Base-by-base conservation (phyloP, 1,284 basidiomycete genomes). In the Leccinum pseudoinsigne region DNA sequence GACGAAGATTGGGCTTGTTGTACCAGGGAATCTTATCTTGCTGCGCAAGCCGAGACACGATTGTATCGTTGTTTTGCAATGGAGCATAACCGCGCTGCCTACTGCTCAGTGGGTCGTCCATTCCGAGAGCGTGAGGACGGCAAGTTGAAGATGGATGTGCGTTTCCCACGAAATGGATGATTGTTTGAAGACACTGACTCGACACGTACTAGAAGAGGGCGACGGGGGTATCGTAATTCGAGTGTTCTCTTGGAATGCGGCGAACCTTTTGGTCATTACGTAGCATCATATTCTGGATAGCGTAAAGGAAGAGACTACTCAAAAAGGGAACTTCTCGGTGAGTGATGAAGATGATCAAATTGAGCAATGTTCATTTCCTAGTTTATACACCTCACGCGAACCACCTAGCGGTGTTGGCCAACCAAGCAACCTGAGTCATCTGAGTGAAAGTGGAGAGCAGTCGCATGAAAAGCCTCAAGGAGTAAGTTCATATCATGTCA, bases 21-120 rank as follows among this genome's bases (percentile, higher is more conserved):
- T 85, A 86, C 85, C 85, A 87, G 55, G 84, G 83, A 10, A 76
- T 76, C 45, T 72, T 77, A 67, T 87, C 85, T 60, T 81, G 77
- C 16, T 76, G 47, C n/a, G 18, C 47, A 16, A 84, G 73, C 26
- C 76, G 76, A 26, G 78, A 77, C 42, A 86, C 81, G 18, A 82
- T 60, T 16, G 74, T 70, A 61, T 85, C 80, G 51, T 72, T 55
- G 4, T 21, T 61, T 16, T 55, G 56, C 9, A 47, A 28, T n/a
- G n/a, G 62, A 47, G 21, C 10, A 42, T 55, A 45, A 23, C 14
- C 16, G 11, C 23, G 28, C 14, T 6, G 67, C 38, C 50, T 14
- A 36, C 12, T 12, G 3, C 38, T 57, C 12, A 12, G 59, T 26
- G 47, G 53, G 23, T 40, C 21, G 47, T 50, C 47, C 66, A 69